Conservation (phyloP, 2,329 filamentous ascomycete genomes). For the Pseudopithomyces chartarum region DNA sequence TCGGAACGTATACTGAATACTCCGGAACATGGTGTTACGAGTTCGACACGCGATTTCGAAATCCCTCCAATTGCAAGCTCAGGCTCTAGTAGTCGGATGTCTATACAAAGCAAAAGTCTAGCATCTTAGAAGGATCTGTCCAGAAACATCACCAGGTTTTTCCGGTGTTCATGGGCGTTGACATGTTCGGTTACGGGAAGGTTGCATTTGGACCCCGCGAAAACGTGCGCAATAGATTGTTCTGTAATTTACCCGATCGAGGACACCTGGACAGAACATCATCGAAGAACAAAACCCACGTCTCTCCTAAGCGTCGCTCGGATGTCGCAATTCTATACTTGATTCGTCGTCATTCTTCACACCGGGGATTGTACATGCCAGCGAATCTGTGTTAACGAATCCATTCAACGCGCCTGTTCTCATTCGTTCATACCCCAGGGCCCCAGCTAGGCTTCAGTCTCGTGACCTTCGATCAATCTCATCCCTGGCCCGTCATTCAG, state of each 20-base stretch:
- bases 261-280: conserved; percentile 25
- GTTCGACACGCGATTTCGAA: no score
- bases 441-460: no score
- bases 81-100: no score
- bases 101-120: no score
- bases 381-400: not conserved
- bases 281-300: conserved; percentile 7
- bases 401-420: not conserved
- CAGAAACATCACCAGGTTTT: no score
- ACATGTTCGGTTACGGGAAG: not conserved
- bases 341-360: not conserved
- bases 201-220: not conserved
- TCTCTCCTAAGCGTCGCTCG: not conserved
- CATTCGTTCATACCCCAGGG: not conserved
- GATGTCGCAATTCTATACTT: conserved; percentile 3
- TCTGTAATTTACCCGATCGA: conserved; percentile 27
- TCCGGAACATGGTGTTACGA: no score
- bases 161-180: not conserved
- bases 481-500: not conserved
- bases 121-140: no score
- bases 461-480: not conserved
- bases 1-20: no score
- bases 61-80: no score
- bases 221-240: conserved; percentile 22
- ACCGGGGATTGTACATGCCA: not conserved